Evolutionary conservation across 805 yeast genomes (phyloP).

Genomic region (Kodamaea fukazawae): DNA sequence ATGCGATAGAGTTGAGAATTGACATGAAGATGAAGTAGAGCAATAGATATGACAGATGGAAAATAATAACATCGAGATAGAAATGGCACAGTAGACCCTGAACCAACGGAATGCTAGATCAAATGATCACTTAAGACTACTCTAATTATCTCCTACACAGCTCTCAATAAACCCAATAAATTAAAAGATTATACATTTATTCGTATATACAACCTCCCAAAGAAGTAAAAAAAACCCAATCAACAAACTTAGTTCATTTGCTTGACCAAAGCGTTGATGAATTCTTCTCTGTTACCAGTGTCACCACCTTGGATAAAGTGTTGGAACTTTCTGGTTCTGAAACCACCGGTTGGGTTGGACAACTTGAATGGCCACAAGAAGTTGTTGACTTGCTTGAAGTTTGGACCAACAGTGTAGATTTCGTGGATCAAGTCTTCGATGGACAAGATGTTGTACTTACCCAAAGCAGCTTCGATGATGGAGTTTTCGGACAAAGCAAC

Average conservation of each 20-base stretch:
- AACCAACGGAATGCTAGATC: too few species aligned
- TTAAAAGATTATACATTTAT: conserved; percentile 7
- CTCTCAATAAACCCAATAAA: too few species aligned
- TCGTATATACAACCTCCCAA: conserved; percentile 9
- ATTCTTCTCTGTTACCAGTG: conserved; percentile 96
- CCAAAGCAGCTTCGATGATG: conserved; percentile 82
- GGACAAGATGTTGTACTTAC: conserved; percentile 89
- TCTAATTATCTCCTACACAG: too few species aligned
- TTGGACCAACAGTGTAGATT: conserved; percentile 94
- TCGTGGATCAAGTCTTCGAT: conserved; percentile 95
- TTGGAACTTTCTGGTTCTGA: conserved; percentile 97
- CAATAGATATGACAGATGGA: too few species aligned
- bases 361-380: conserved; percentile 97
- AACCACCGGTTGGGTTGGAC: conserved; percentile 96
- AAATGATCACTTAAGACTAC: too few species aligned
- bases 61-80: too few species aligned
- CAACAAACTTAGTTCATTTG: conserved; percentile 69
- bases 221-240: conserved; percentile 5
- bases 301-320: conserved; percentile 98
- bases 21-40: too few species aligned
- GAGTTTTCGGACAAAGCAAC: conserved; percentile 83
- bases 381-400: conserved; percentile 98
- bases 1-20: too few species aligned
- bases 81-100: too few species aligned
- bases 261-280: conserved; percentile 91